A percentile compares a stretch with the other conserved stretches of the same genome.
Evolutionary conservation across 2,329 filamentous ascomycete species (phyloP).

Genomic region (Sarocladiaceae sp.): DNA sequence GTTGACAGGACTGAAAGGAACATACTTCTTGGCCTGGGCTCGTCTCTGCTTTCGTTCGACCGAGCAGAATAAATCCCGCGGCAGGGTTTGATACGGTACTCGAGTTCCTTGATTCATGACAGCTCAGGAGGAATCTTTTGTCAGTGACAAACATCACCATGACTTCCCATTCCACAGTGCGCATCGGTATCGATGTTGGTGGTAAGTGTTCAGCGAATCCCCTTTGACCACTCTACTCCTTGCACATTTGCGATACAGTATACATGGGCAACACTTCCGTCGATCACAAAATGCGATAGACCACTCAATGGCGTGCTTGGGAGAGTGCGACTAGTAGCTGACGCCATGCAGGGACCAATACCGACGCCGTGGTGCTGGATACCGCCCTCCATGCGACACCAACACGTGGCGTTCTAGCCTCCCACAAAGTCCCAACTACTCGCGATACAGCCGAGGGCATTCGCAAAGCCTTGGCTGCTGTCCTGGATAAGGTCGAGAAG

Average conservation of each 20-base stretch:
- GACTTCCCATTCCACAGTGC: conserved; percentile 17
- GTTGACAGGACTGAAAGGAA: no score
- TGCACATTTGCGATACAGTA: no score
- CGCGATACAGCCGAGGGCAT: conserved; percentile 43
- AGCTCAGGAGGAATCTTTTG: no score
- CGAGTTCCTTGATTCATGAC: no score
- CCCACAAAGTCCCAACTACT: conserved; percentile 46
- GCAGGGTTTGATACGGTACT: no score
- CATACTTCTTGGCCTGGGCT: no score
- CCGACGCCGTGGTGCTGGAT: conserved; percentile 48
- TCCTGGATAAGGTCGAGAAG: conserved; percentile 32
- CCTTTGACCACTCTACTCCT: no score
- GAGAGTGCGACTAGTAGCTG: not conserved
- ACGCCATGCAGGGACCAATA: conserved; percentile 35
- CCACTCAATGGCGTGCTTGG: not conserved
- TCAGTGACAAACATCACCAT: not conserved
- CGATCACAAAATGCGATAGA: not conserved
- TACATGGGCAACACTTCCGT: not conserved
- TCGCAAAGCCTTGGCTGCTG: conserved; percentile 36
- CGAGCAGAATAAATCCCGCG: no score
- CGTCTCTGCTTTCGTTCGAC: no score
- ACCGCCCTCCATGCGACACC: conserved; percentile 26
- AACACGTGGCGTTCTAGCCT: conserved; percentile 41
- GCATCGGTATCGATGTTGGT: conserved; percentile 43
- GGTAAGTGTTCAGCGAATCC: no score